Evolutionary conservation across 768 basidiomycete species (phyloP).

Genomic region (Xerocomellus amylosporus): DNA sequence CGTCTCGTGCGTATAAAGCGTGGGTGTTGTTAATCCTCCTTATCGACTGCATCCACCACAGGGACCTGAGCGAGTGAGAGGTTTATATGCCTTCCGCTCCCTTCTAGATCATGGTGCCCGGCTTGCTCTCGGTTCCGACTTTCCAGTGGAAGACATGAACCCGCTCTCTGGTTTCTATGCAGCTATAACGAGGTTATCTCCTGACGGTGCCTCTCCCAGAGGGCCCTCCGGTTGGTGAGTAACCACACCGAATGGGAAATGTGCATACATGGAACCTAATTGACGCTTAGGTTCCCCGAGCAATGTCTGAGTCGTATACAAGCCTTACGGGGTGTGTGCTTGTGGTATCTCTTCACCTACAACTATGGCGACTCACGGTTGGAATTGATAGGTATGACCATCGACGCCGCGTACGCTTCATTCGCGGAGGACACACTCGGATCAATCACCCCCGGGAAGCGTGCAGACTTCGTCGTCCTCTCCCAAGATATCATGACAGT

Average conservation of each 20-base stretch:
- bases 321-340: constrained; percentile 62
- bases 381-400: constrained; percentile 68
- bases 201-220: constrained; percentile 73
- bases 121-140: constrained; percentile 84
- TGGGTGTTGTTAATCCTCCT: neutral
- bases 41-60: constrained; percentile 19
- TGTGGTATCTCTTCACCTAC: neutral
- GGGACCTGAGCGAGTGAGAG: constrained; percentile 83
- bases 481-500: constrained; percentile 80
- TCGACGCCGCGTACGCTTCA: constrained; percentile 83
- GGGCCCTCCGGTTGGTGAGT: constrained; percentile 80
- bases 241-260: neutral
- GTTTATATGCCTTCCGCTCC: constrained; percentile 83
- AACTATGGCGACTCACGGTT: neutral
- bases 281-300: constrained; percentile 67
- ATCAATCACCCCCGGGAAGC: constrained; percentile 74
- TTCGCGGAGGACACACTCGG: constrained; percentile 74
- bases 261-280: neutral
- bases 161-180: constrained; percentile 85
- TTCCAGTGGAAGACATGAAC: constrained; percentile 85
- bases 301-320: constrained; percentile 73
- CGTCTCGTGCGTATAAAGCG: constrained; percentile 54
- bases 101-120: constrained; percentile 60
- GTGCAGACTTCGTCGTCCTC: constrained; percentile 83
- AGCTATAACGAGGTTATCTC: constrained; percentile 73